A percentile compares a stretch with the other conserved stretches of the same genome.
phyloP scores from a whole-genome alignment of 164 flowering plant genomes.

The Platanus orientalis region DNA sequence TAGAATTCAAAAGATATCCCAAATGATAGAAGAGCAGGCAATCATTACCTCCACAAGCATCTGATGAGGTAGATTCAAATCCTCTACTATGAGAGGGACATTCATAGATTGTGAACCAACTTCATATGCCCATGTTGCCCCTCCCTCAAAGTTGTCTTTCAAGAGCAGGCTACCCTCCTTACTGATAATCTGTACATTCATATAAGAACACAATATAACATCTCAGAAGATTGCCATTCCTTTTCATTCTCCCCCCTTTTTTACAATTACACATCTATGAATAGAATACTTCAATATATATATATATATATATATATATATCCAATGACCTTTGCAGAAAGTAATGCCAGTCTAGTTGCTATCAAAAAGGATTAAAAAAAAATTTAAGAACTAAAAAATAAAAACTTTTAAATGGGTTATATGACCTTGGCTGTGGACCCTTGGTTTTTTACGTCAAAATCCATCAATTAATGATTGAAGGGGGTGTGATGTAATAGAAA shows the following conservation, averaged over 20 bases:
- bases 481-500: no score
- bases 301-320: no score
- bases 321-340: no score
- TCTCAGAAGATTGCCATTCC: background rate
- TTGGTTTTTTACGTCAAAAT: no score
- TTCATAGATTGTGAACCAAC: slow-evolving; percentile 85
- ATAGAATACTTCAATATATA: no score
- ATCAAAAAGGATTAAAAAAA: no score
- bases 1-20: background rate
- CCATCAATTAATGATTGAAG: no score
- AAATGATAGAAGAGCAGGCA: background rate
- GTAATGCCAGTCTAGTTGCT: no score
- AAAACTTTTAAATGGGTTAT: no score
- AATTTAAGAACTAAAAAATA: no score
- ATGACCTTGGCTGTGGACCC: no score
- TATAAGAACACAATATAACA: background rate
- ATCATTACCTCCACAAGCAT: slow-evolving; percentile 89
- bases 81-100: slow-evolving; percentile 92
- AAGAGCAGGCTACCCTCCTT: slow-evolving; percentile 61
- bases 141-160: slow-evolving; percentile 78
- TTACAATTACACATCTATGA: no score
- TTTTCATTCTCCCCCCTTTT: background rate
- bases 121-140: slow-evolving; percentile 96
- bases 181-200: slow-evolving; percentile 44
- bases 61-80: slow-evolving; percentile 78